Evolutionary conservation across 352 stramenopile genomes (phyloP), one percentile per base, ranked within the genome.

Genomic region (Achlya hypogyna): DNA sequence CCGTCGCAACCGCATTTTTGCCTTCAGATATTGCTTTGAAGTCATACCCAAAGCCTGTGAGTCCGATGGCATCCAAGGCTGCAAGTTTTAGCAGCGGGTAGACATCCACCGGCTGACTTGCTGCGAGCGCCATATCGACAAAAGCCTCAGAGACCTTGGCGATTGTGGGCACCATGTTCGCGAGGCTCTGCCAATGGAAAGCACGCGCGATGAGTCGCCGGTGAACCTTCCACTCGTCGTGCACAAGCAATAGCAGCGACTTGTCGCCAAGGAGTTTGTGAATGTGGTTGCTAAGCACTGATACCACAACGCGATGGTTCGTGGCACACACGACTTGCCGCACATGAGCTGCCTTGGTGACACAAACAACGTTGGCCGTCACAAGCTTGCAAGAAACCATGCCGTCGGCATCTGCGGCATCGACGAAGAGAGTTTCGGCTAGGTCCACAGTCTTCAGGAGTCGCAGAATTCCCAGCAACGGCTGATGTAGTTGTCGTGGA

Each of bases 101-200:
- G 4, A 64, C 22, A 23, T 64, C 54, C 18, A 52, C 20, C 12
- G 22, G 6, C 38, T 9, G 38, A 1, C 38, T 42, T 8, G 9
- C n/a, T 23, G 52, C 28, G 5, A 60, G 52, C 2, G 47, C 18
- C 6, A 52, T 10, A 28, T 34, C 38, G 54, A 31, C 54, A 32
- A 64, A 64, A 1, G 9, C 35, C 16, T 53, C 6, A 5, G 54
- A 18, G 34, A 64, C 23, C 8, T 5, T 18, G 22, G 18, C 35
- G 22, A 64, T 64, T 10, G 38, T 31, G 5, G 34, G 54, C 9
- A 31, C 54, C 54, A 64, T 64, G 6, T 14, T 6, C 0, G 28
- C 54, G 8, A 64, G 38, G 27, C 47, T 64, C 40, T 64, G 54
- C 54, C 54, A 64, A 2, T 31, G 20, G 22, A 64, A 52, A 12